Evolutionary conservation across 2,329 filamentous ascomycete species (phyloP).

Genomic region (Stromatinia cepivora): DNA sequence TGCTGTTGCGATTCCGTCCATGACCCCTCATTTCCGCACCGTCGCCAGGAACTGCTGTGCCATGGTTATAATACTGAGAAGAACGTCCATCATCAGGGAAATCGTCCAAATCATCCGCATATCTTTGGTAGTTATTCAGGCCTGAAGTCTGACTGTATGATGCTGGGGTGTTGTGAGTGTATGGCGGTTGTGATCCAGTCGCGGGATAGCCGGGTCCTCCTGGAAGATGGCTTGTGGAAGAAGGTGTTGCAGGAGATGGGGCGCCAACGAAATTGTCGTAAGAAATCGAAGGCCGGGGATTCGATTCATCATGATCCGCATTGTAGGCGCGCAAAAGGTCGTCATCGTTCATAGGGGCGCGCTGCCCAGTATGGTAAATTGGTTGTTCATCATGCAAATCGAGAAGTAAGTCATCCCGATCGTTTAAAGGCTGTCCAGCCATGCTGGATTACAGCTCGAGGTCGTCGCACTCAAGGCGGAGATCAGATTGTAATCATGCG

Average conservation of each 20-base stretch:
- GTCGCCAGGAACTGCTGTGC: constrained; percentile 60
- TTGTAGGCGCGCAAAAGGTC: constrained; percentile 75
- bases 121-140: constrained; percentile 84
- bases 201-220: constrained; percentile 39
- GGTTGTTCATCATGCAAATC: constrained; percentile 72
- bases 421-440: constrained; percentile 57
- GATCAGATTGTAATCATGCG: constrained; percentile 30
- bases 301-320: constrained; percentile 57
- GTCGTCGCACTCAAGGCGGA: constrained; percentile 36
- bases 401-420: constrained; percentile 62
- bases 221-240: constrained; percentile 45
- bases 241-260: constrained; percentile 51
- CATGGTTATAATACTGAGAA: constrained; percentile 71
- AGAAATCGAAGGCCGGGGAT: constrained; percentile 78
- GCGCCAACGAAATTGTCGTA: constrained; percentile 93
- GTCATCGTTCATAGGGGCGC: constrained; percentile 78
- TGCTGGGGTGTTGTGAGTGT: constrained; percentile 27
- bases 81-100: constrained; percentile 75
- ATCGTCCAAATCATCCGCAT: constrained; percentile 85
- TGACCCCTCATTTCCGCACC: constrained; percentile 51
- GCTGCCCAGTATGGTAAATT: constrained; percentile 72
- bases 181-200: constrained; percentile 31
- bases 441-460: constrained; percentile 49
- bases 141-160: constrained; percentile 71
- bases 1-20: constrained; percentile 81